These are phyloP conservation scores for Nepenthes alata DNA, from an alignment of 179 eudicot genomes.

Conservation along the genomic window DNA sequence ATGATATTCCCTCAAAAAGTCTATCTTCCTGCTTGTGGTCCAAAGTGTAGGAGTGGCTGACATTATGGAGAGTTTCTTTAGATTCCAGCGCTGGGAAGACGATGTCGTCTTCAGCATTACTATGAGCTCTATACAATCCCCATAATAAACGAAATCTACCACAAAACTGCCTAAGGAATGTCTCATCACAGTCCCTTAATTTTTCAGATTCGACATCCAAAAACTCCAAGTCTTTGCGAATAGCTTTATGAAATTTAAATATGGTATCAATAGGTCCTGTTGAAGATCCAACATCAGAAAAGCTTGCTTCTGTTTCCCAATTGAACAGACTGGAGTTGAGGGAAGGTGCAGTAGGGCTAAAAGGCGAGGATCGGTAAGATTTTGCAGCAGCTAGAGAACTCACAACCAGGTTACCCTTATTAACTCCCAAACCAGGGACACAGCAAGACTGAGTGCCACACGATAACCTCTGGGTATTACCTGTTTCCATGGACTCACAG, in stretches of 20 bases:
- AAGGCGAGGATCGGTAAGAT: constrained; percentile 72
- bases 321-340: constrained; percentile 80
- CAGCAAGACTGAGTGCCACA: constrained; percentile 55
- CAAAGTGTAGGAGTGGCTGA: constrained; percentile 84
- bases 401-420: constrained; percentile 35
- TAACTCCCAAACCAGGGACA: constrained; percentile 87
- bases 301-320: constrained; percentile 69
- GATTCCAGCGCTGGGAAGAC: constrained; percentile 92
- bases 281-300: constrained; percentile 31
- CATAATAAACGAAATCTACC: constrained; percentile 81
- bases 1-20: constrained; percentile 80
- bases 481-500: constrained; percentile 18
- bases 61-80: constrained; percentile 84
- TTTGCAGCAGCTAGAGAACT: constrained; percentile 49
- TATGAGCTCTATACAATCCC: constrained; percentile 92
- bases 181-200: constrained; percentile 52
- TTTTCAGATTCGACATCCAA: constrained; percentile 88
- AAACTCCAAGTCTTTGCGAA: constrained; percentile 84
- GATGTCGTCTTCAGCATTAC: constrained; percentile 95
- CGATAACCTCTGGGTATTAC: constrained; percentile 22
- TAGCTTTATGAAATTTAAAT: constrained; percentile 86
- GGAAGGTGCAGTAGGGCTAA: constrained; percentile 73
- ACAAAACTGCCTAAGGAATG: constrained; percentile 62
- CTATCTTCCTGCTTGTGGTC: constrained; percentile 94
- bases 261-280: constrained; percentile 77